Evolutionary conservation across 2,329 filamentous ascomycete genomes (phyloP).

Genomic region (Alternaria metachromatica): DNA sequence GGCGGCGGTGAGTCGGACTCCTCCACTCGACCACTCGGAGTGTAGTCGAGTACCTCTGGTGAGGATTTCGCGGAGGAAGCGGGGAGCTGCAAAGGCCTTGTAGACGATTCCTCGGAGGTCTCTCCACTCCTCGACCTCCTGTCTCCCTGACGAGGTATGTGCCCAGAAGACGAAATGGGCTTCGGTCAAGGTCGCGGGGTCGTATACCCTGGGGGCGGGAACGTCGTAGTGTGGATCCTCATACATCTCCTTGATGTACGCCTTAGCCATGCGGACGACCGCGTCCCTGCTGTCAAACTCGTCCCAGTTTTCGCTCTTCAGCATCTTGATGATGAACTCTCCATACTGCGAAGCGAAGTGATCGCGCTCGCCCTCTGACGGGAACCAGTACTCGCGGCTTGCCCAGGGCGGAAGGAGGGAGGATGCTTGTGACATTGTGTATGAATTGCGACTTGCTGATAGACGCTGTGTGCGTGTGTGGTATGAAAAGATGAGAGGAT

Average conservation of each 20-base stretch:
- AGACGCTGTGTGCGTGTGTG: background rate
- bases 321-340: background rate
- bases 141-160: background rate
- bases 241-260: background rate
- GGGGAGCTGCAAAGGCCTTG: background rate
- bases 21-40: background rate
- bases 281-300: background rate
- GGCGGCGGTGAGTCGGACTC: background rate
- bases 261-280: background rate
- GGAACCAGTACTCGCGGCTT: background rate
- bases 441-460: background rate
- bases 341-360: background rate
- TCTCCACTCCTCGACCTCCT: background rate
- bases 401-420: background rate
- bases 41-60: background rate
- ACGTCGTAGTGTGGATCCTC: background rate
- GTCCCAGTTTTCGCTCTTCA: background rate
- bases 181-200: background rate
- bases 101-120: background rate
- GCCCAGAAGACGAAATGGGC: background rate
- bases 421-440: background rate
- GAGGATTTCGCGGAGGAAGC: background rate
- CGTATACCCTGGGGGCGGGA: background rate
- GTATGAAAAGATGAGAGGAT: background rate
- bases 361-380: background rate